Evolutionary conservation across 768 basidiomycete genomes (phyloP), one percentile per base, ranked within the genome.

Genomic region (Brasilioporus rufonigricans): DNA sequence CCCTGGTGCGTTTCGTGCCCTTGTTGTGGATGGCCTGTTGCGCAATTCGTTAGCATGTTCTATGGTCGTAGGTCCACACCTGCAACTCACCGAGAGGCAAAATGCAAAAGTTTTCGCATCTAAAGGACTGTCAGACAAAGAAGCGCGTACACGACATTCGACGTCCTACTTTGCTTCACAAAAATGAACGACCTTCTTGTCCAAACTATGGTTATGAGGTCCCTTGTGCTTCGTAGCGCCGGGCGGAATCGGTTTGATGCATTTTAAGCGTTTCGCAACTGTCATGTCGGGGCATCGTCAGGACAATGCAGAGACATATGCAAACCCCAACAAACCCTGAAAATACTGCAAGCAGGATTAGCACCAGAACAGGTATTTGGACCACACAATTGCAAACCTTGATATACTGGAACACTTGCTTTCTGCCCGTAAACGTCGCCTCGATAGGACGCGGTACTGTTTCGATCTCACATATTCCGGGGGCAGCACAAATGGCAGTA

Each of bases 1-100:
- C 84, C 85, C 52, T 86, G 84, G 16, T 73, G 74, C 0, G 84
- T 86, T 40, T 84, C 83, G 36, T 86, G 84, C 43, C 82, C 80
- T 57, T 77, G 74, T 53, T 86, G 83, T 1, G 80, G 52, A 53
- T 86, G 85, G 0, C 80, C 84, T 86, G 26, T 40, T 21, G 10
- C 46, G 13, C 3, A 8, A 16, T 14, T 19, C 1, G 2, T 63
- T 9, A 66, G 23, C 36, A 45, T 4, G 4, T 0, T 1, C 11
- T 10, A 11, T 4, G 9, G 14, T 31, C 1, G 5, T 5, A 3
- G 12, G 1, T 24, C 10, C 18, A 1, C 0, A 0, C 12, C 0
- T 23, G 36, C n/a, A 47, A 49, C 71, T 36, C 53, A 84, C 84
- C 80, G 40, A 79, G 69, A 2, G 83, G 82, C 3, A 84, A 66